Base-by-base conservation (phyloP, 164 flowering plant species). In the Stephania yunnanensis region DNA sequence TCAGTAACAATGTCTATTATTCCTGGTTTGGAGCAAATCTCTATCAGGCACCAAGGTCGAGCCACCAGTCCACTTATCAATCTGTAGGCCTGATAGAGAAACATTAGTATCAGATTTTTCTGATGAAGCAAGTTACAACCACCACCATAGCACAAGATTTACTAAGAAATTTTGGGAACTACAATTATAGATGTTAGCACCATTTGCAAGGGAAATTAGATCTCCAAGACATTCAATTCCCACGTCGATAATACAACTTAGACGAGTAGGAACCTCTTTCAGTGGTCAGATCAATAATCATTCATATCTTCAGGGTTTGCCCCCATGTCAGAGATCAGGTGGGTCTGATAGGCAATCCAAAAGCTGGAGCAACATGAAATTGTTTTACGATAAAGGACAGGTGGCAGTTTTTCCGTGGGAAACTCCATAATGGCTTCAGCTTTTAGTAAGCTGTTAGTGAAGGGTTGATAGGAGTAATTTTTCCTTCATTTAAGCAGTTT, bases 41-140 rank as follows among this genome's bases (percentile, higher is more conserved):
- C 97, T 84, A 84, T 80, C 83, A 95, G 79, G 81, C 88, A 92
- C 99, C 99, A 95, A 52, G 88, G 79, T 20, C 97, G 90, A 84
- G 86, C 82, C 73, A 89, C 97, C 81, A 95, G 77, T 44, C 91
- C 97, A 53, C 87, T 78, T 65, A 91, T 81, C 80, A 89, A 30
- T 82, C 95, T 86, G 75, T 91, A 95, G 7, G 86, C 95, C 99
- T 95, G 95, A 86, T 70, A 5, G n/a, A 61, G 75, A 72, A 67
- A 52, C 8, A 68, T 68, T 75, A 55, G 42, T n/a, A 53, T 55
- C 5, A 44, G 15, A 30, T 31, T 67, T 36, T 30, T 61, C 30
- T 36, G 64, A 5, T 25, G 17, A 50, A 50, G 19, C 17, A 73
- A 58, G 10, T 36, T 36, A 36, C 42, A 36, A 36, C 42, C 2